Conservation (phyloP, 2,329 filamentous ascomycete genomes). For the Nothophaeocryptopus gaeumannii region DNA sequence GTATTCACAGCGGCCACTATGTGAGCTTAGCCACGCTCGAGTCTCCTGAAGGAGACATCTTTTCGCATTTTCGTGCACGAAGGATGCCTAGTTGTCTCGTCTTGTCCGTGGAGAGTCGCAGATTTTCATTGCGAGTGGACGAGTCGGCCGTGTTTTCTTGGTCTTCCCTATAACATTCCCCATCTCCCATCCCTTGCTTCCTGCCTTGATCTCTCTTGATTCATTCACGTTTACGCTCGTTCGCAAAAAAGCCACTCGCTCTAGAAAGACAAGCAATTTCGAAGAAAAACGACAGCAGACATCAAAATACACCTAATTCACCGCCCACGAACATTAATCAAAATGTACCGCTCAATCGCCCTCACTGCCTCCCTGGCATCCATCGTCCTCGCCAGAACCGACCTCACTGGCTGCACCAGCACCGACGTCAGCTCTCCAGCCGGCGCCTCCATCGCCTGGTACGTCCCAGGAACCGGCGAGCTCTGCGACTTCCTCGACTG, state of each 20-base stretch:
- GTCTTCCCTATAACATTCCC: conserved; percentile 1
- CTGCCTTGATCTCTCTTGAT: neutral
- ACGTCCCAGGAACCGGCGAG: conserved; percentile 62
- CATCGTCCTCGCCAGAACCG: conserved; percentile 36
- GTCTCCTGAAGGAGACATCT: neutral
- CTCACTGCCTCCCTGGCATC: conserved; percentile 30
- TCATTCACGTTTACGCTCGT: neutral
- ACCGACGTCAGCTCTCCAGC: conserved; percentile 35
- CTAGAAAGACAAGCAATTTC: neutral
- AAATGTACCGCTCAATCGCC: conserved; percentile 30
- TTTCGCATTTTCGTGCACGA: too few relatives aligned
- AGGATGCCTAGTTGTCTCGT: too few relatives aligned
- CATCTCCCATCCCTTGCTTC: neutral
- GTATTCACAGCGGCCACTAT: conserved; percentile 15
- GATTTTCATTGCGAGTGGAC: neutral
- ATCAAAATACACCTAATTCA: neutral
- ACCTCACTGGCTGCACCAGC: conserved; percentile 46
- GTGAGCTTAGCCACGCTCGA: conserved; percentile 8
- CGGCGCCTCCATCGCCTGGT: conserved; percentile 55
- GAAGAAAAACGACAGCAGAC: neutral
- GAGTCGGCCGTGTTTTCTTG: neutral
- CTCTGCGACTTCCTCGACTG: conserved; percentile 65
- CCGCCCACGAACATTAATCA: conserved; percentile 8
- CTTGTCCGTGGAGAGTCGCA: neutral
- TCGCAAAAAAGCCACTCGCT: conserved; percentile 1